phyloP scores from a whole-genome alignment of 192 early-diverging fungal genomes.

The Backusella australiensis region DNA sequence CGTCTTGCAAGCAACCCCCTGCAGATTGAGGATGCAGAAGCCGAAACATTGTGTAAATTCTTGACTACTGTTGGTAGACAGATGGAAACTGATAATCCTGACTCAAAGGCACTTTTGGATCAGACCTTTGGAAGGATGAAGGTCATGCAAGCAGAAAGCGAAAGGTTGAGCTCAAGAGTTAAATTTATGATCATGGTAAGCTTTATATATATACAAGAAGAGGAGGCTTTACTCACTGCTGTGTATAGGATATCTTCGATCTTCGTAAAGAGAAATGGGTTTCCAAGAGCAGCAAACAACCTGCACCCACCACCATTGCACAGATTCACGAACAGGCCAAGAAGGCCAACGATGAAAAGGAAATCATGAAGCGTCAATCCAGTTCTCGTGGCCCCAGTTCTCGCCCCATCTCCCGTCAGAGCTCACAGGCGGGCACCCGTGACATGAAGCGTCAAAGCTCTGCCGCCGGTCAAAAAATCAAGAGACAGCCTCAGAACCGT shows the following conservation, averaged over 20 bases:
- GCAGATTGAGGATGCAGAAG: slow-evolving; percentile 92
- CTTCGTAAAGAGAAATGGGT: slow-evolving; percentile 76
- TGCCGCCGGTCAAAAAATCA: slow-evolving; percentile 24
- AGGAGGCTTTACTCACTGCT: background rate
- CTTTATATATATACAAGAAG: background rate
- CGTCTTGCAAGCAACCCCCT: slow-evolving; percentile 70
- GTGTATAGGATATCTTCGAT: slow-evolving; percentile 53
- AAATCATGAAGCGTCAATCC: slow-evolving; percentile 63
- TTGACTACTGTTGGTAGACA: slow-evolving; percentile 84
- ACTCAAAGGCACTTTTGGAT: slow-evolving; percentile 70
- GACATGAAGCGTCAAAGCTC: slow-evolving; percentile 33
- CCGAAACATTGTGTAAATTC: slow-evolving; percentile 91
- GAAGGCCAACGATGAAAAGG: slow-evolving; percentile 66
- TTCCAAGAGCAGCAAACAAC: slow-evolving; percentile 48
- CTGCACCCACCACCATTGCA: slow-evolving; percentile 88
- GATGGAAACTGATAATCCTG: slow-evolving; percentile 65
- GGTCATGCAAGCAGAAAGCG: slow-evolving; percentile 62
- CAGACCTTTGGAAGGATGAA: slow-evolving; percentile 83
- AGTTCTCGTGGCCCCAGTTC: slow-evolving; percentile 56
- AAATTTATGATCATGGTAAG: slow-evolving; percentile 81
- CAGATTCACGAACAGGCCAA: slow-evolving; percentile 79
- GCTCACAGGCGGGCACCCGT: slow-evolving; percentile 47
- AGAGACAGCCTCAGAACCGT: background rate
- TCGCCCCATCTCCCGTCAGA: slow-evolving; percentile 58
- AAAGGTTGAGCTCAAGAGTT: slow-evolving; percentile 78